Base-by-base conservation (phyloP, 1,284 basidiomycete species). In the Cutaneotrichosporon sp. region DNA sequence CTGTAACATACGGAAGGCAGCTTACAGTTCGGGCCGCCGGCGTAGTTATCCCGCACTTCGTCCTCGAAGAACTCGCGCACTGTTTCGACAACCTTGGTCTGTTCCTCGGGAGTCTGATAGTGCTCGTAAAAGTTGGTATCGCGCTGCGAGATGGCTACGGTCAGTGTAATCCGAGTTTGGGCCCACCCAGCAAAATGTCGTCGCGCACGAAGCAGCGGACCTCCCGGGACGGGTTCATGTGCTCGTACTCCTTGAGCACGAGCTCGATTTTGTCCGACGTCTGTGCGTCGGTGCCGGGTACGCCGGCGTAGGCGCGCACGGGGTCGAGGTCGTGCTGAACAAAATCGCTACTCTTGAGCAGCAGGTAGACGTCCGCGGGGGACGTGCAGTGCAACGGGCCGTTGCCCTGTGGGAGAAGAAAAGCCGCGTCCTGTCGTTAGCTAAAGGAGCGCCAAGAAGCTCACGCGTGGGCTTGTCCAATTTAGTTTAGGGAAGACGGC, bases 401-500 rank as follows among this genome's bases (percentile, higher is more conserved):
- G n/a, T 87, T 80, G 2, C 90, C 65, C 44, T 69, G 69, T n/a
- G 70, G 87, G 1, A 96, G 79, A 58, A 98, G 84, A 88, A 92
- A 97, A 2, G 87, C 82, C 13, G 92, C 90, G 67, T 97, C 93
- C 88, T 93, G 60, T 23, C 36, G 35, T 50, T 35, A 51, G 13
- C 23, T 34, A 44, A n/a, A n/a, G 17, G 21, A 15, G 36, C 3
- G 9, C n/a, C 38, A 17, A 35, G 39, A 14, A 38, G 26, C 78
- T 49, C 61, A 88, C 91, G 77, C 86, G 85, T 23, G 91, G 91
- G 15, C 88, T 85, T 4, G 90, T 90, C 77, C 92, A 94, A 67
- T 94, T 96, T 47, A 96, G 81, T 72, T 98, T 98, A 0, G 94
- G 92, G 66, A 98, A 97, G 8, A 96, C 86, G 3, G 87, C 84